Conservation (phyloP, 1,139 yeast species). For the Sugiyamaella neomexicana region DNA sequence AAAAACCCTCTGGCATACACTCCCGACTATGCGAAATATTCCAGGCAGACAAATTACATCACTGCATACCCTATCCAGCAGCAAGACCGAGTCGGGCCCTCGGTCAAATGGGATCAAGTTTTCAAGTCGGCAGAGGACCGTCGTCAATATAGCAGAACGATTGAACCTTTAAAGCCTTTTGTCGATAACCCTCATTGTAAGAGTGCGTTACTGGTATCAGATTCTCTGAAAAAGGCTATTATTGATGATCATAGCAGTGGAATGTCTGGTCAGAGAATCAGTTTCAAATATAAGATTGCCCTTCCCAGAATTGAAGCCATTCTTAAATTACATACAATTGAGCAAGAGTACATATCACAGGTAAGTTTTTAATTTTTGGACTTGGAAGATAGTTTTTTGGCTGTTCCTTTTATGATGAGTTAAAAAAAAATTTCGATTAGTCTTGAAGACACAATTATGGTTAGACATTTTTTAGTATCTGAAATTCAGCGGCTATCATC, state of each 20-base stretch:
- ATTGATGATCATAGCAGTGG: slow-evolving; percentile 55
- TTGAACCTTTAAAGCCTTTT: slow-evolving; percentile 53
- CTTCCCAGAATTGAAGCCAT: slow-evolving; percentile 87
- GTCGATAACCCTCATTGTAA: slow-evolving; percentile 69
- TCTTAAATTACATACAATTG: slow-evolving; percentile 63
- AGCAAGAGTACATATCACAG: slow-evolving; percentile 56
- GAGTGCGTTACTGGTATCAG: slow-evolving; percentile 63
- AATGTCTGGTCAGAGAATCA: slow-evolving; percentile 69
- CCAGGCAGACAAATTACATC: slow-evolving; percentile 66
- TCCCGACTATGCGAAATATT: slow-evolving; percentile 54
- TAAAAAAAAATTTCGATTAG: slow-evolving; percentile 61
- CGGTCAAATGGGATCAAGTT: slow-evolving; percentile 30
- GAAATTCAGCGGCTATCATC: background rate
- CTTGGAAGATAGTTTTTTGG: background rate
- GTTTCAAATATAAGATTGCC: slow-evolving; percentile 76
- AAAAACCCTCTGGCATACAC: slow-evolving; percentile 66
- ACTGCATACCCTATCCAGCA: slow-evolving; percentile 53
- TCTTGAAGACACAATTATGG: slow-evolving; percentile 73
- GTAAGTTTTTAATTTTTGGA: slow-evolving; percentile 49
- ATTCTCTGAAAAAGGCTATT: slow-evolving; percentile 59
- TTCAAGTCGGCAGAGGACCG: slow-evolving; percentile 23
- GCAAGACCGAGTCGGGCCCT: slow-evolving; percentile 21
- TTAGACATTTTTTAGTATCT: slow-evolving; percentile 45
- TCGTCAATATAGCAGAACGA: slow-evolving; percentile 12
- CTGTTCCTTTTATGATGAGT: slow-evolving; percentile 47